Evolutionary conservation across 495 filamentous ascomycete genomes (phyloP).

Genomic region (Chaetomium cochliodes): DNA sequence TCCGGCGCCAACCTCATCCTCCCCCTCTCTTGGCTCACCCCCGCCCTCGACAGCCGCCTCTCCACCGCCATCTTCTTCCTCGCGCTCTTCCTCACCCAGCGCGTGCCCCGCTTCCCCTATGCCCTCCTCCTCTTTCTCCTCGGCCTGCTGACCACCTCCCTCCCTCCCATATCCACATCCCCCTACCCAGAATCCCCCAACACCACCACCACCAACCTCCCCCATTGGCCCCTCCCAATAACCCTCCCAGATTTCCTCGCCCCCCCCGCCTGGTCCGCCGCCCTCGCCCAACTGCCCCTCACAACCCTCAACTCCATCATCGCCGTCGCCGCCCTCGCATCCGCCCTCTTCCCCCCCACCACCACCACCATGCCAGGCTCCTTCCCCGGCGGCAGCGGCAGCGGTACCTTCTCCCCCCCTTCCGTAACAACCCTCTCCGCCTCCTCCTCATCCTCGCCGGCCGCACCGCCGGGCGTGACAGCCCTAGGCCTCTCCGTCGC

Average conservation of each 20-base stretch:
- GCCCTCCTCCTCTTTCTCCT: constrained; percentile 68
- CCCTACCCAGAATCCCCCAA: too few relatives aligned
- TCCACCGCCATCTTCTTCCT: constrained; percentile 71
- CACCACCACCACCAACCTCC: constrained; percentile 15
- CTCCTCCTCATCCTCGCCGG: constrained; percentile 38
- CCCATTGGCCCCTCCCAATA: background rate
- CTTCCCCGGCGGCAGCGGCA: too few relatives aligned
- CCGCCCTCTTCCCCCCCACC: constrained; percentile 78
- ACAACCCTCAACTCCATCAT: constrained; percentile 90
- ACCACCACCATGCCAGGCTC: constrained; percentile 86
- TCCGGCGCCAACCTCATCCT: constrained; percentile 55
- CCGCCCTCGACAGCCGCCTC: constrained; percentile 69
- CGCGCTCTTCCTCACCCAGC: constrained; percentile 61
- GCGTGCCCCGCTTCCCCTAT: constrained; percentile 64
- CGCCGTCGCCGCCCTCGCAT: constrained; percentile 72
- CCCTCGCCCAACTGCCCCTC: constrained; percentile 79
- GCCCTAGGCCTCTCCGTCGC: constrained; percentile 77
- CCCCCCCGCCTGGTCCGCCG: constrained; percentile 55
- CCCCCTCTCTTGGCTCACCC: constrained; percentile 55
- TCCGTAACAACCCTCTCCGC: constrained; percentile 63
- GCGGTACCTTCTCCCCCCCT: constrained; percentile 86
- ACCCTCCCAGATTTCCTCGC: constrained; percentile 51
- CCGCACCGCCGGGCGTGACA: constrained; percentile 50
- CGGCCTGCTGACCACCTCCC: constrained; percentile 58
- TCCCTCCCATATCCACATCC: too few relatives aligned